Conservation (phyloP, 768 basidiomycete genomes). For the Trametes coccinea region DNA sequence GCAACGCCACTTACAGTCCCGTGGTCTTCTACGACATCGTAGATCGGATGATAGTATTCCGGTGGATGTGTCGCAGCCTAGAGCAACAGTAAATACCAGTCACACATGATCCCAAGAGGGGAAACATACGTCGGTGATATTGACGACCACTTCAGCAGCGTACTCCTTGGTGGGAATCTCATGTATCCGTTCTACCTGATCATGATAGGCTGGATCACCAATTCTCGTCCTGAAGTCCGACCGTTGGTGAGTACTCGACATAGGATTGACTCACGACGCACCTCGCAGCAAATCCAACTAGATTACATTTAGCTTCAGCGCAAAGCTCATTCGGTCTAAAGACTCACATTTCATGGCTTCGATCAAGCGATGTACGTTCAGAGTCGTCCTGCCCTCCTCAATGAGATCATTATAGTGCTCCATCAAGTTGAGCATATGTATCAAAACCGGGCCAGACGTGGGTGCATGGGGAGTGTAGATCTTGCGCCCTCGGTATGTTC, state of each 20-base stretch:
- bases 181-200: conserved; percentile 54
- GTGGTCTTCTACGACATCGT: conserved; percentile 76
- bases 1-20: conserved; percentile 65
- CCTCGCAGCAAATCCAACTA: conserved; percentile 69
- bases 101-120: background rate
- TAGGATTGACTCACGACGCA: conserved; percentile 26
- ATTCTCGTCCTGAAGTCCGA: conserved; percentile 64
- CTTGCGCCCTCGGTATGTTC: conserved; percentile 73
- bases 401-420: conserved; percentile 65
- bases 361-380: conserved; percentile 77
- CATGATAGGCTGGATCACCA: conserved; percentile 73
- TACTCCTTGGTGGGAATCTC: conserved; percentile 72
- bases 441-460: conserved; percentile 82
- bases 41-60: conserved; percentile 82
- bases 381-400: conserved; percentile 49
- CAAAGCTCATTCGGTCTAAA: background rate
- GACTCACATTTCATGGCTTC: conserved; percentile 81
- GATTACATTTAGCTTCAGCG: background rate
- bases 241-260: background rate
- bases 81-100: background rate
- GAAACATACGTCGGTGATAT: conserved; percentile 81
- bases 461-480: conserved; percentile 88
- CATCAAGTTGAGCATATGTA: conserved; percentile 89
- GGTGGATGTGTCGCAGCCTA: conserved; percentile 81
- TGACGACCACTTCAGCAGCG: conserved; percentile 56